Base-by-base conservation (phyloP, 1,284 basidiomycete genomes). In the Melampsora americana region DNA sequence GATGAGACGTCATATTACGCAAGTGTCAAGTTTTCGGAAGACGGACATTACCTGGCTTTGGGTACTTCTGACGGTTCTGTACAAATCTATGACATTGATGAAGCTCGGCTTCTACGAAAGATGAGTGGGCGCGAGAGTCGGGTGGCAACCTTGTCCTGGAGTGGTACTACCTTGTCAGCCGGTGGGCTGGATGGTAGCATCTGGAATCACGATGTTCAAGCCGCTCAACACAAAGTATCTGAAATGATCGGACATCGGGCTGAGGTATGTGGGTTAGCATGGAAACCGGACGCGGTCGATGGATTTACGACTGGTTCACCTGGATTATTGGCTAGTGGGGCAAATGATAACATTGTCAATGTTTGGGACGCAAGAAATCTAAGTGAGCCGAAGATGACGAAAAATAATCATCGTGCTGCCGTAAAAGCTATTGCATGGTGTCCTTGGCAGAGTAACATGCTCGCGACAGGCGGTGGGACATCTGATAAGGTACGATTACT, bases 361-460 rank as follows among this genome's bases (percentile, higher is more conserved):
- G 90, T 95, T 71, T 97, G 94, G 95, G 95, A 97, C 85, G 89
- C 60, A 88, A 89, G 6, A 86, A 87, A 75, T 89, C 91, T 1
- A 90, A 92, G 81, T 92, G 92, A 79, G 30, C 81, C 82, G 3
- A 80, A 80, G 68, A 82, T 82, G 92, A 93, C 92, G 61, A 96
- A 95, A 84, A 86, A 92, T 61, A 95, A 93, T 82, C 94, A 97
- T 83, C 92, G 91, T 0, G 94, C 93, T 0, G 94, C 94, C 0
- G 93, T 96, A 79, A 97, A 97, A 87, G 95, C 94, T 0, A 85
- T 99, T 62, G 92, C 93, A 0, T 99, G 96, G 93, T 97, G 93
- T 79, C 93, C 95, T 0, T 98, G 95, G 94, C 92, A 95, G 84
- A 88, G 90, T 0, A 90, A 91, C 11, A 86, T 99, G 9, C 88